Conservation (phyloP, 2,329 filamentous ascomycete genomes). For the Ophiostoma piceae region DNA sequence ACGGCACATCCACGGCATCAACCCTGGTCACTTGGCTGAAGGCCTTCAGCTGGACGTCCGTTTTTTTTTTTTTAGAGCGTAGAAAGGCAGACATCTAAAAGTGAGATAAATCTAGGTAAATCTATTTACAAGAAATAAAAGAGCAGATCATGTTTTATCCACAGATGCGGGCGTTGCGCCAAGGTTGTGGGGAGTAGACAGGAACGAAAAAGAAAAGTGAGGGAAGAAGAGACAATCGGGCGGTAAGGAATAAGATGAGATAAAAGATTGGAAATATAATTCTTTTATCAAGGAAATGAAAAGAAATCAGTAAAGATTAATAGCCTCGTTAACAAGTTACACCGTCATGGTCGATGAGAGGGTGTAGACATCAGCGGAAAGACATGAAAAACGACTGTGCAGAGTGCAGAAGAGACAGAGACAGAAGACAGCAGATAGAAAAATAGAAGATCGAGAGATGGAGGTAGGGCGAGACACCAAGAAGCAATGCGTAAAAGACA, state of each 20-base stretch:
- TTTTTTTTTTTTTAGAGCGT: background rate
- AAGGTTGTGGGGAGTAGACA: slow-evolving; percentile 13
- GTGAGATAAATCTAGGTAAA: background rate
- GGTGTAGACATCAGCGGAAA: slow-evolving; percentile 3
- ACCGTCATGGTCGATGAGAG: background rate
- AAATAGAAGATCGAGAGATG: no score
- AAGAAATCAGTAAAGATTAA: background rate
- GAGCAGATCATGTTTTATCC: background rate
- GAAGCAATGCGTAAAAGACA: background rate
- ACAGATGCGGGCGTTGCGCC: background rate
- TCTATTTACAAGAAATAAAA: background rate
- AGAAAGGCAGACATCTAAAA: background rate
- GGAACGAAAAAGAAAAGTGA: background rate
- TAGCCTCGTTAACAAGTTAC: slow-evolving; percentile 5
- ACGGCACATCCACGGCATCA: slow-evolving; percentile 5
- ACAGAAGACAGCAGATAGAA: background rate
- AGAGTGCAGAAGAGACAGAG: background rate
- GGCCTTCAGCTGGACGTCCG: background rate
- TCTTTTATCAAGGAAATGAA: background rate
- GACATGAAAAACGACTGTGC: background rate
- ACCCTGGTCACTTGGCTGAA: background rate
- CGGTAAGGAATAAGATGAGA: background rate
- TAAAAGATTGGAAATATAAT: background rate
- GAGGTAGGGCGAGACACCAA: background rate
- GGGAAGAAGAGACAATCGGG: background rate